Conservation (phyloP, 2,329 filamentous ascomycete genomes). For the Davidsoniella virescens region DNA sequence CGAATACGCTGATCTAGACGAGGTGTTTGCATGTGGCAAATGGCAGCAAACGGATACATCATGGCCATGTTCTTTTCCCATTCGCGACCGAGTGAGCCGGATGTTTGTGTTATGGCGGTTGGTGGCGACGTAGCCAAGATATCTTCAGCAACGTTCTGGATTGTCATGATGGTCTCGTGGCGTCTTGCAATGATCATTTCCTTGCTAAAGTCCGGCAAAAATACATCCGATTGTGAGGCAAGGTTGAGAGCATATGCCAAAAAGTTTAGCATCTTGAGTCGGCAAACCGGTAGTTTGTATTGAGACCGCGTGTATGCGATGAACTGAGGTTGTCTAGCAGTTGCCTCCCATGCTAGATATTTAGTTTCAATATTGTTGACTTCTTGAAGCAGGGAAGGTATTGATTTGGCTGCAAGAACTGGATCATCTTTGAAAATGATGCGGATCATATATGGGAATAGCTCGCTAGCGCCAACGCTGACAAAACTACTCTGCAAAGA, state of each 20-base stretch:
- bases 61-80: slow-evolving; percentile 12
- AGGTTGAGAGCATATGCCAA: slow-evolving; percentile 9
- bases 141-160: slow-evolving; percentile 5
- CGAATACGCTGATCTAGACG: slow-evolving; percentile 3
- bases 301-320: background rate
- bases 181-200: background rate
- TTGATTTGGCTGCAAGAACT: slow-evolving; percentile 3
- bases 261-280: slow-evolving; percentile 10
- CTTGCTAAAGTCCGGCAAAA: background rate
- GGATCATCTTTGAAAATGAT: slow-evolving; percentile 1
- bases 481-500: slow-evolving; percentile 4
- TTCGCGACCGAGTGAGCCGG: background rate
- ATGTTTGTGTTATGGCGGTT: background rate
- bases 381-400: background rate
- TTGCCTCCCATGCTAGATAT: background rate
- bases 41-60: slow-evolving; percentile 12
- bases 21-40: slow-evolving; percentile 12
- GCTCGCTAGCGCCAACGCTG: slow-evolving; percentile 1
- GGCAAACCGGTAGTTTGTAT: slow-evolving; percentile 10
- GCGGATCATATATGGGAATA: slow-evolving; percentile 9
- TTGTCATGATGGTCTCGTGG: slow-evolving; percentile 1
- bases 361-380: slow-evolving; percentile 1
- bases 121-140: slow-evolving; percentile 9
- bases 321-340: background rate
- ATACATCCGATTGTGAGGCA: background rate